Conservation (phyloP, 2,329 filamentous ascomycete species). For the Fusarium armeniacum region DNA sequence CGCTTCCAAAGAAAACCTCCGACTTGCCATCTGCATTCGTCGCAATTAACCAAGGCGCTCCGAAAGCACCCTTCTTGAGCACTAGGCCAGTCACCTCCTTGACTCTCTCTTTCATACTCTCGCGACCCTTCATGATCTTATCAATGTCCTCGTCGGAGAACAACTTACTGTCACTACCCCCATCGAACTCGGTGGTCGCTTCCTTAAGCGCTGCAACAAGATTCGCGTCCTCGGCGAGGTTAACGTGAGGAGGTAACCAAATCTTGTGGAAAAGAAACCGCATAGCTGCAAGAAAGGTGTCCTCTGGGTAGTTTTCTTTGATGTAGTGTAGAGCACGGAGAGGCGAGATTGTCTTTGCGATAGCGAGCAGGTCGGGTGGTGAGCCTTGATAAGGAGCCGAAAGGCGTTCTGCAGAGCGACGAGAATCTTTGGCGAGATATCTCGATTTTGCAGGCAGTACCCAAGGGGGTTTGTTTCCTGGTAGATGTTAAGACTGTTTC, state of each 20-base stretch:
- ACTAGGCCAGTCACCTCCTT: slow-evolving; percentile 71
- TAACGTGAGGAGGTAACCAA: slow-evolving; percentile 71
- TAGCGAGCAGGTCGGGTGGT: slow-evolving; percentile 61
- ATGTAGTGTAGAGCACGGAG: slow-evolving; percentile 77
- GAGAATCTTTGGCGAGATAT: slow-evolving; percentile 64
- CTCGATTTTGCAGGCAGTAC: slow-evolving; percentile 74
- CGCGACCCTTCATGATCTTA: slow-evolving; percentile 67
- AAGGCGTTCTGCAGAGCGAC: slow-evolving; percentile 57
- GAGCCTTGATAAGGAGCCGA: slow-evolving; percentile 55
- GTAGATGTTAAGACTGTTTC: slow-evolving; percentile 17
- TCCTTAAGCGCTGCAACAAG: slow-evolving; percentile 59
- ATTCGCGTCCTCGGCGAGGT: slow-evolving; percentile 71
- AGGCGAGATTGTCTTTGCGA: slow-evolving; percentile 65
- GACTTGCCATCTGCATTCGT: slow-evolving; percentile 68
- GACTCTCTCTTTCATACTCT: slow-evolving; percentile 62
- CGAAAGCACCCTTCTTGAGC: slow-evolving; percentile 77
- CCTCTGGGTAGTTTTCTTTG: slow-evolving; percentile 67
- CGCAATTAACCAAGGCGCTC: slow-evolving; percentile 82
- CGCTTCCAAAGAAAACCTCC: slow-evolving; percentile 83
- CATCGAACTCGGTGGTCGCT: slow-evolving; percentile 49
- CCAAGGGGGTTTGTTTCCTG: slow-evolving; percentile 83
- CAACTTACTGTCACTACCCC: slow-evolving; percentile 49
- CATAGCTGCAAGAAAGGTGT: slow-evolving; percentile 67
- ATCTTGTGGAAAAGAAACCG: slow-evolving; percentile 70
- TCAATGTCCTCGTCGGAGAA: slow-evolving; percentile 68